phyloP scores from a whole-genome alignment of 2,329 filamentous ascomycete species.

The Salinomyces thailandicus region DNA sequence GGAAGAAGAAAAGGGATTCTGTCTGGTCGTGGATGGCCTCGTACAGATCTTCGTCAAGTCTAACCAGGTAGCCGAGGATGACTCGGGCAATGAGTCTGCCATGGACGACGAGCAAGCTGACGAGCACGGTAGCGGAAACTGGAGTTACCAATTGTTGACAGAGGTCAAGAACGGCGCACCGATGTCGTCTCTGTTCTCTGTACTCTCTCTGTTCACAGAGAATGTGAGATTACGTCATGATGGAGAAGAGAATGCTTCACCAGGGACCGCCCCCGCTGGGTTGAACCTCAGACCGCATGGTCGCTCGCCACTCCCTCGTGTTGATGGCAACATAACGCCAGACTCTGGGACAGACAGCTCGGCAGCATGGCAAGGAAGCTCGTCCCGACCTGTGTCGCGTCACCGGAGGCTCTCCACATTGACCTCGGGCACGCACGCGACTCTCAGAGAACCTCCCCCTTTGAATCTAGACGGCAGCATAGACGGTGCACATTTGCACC shows the following conservation, averaged over 20 bases:
- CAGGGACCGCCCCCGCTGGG: slow-evolving; percentile 12
- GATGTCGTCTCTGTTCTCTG: slow-evolving; percentile 97
- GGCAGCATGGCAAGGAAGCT: slow-evolving; percentile 11
- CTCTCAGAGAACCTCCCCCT: slow-evolving; percentile 21
- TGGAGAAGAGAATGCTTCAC: slow-evolving; percentile 46
- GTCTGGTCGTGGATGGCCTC: slow-evolving; percentile 87
- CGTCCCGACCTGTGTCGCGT: slow-evolving; percentile 17
- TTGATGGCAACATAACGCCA: slow-evolving; percentile 15
- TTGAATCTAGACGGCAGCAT: slow-evolving; percentile 16
- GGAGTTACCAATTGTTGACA: slow-evolving; percentile 87
- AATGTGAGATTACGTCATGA: slow-evolving; percentile 70
- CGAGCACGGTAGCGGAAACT: slow-evolving; percentile 57
- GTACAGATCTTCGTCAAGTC: slow-evolving; percentile 99
- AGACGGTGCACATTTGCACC: slow-evolving; percentile 19
- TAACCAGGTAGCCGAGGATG: slow-evolving; percentile 39
- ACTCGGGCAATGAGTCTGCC: slow-evolving; percentile 33
- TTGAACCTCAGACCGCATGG: slow-evolving; percentile 15
- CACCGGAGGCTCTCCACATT: slow-evolving; percentile 15
- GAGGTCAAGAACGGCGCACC: slow-evolving; percentile 96
- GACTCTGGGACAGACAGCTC: slow-evolving; percentile 19
- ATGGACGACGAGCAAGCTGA: slow-evolving; percentile 45
- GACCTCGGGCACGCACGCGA: neutral
- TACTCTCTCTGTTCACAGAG: slow-evolving; percentile 92
- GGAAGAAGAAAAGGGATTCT: slow-evolving; percentile 97
- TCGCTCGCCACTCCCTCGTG: slow-evolving; percentile 11